phyloP scores from a whole-genome alignment of 192 early-diverging fungal species.

The Podila minutissima region DNA sequence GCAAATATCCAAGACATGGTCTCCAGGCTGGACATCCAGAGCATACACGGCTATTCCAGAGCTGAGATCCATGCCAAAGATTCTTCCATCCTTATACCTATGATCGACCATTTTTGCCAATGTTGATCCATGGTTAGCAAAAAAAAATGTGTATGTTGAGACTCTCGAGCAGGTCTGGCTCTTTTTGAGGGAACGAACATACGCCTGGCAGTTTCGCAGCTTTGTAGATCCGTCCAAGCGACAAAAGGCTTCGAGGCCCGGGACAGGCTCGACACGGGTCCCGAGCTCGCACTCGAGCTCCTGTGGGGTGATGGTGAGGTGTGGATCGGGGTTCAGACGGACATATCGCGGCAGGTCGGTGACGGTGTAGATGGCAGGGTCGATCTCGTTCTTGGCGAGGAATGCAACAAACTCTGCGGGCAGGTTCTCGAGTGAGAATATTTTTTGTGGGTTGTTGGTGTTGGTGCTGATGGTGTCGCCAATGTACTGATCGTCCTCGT shows the following conservation, averaged over 20 bases:
- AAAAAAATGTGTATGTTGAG: neutral
- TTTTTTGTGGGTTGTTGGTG: neutral
- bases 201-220: slow-evolving; percentile 62
- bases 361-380: slow-evolving; percentile 68
- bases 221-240: slow-evolving; percentile 52
- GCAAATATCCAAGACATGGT: slow-evolving; percentile 93
- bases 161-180: neutral
- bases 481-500: neutral
- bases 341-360: slow-evolving; percentile 78
- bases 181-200: slow-evolving; percentile 19
- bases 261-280: slow-evolving; percentile 57
- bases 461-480: neutral
- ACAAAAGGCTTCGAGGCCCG: slow-evolving; percentile 71
- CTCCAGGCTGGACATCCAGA: slow-evolving; percentile 72
- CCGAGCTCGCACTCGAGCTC: slow-evolving; percentile 58
- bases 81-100: slow-evolving; percentile 54
- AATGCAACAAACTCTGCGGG: slow-evolving; percentile 76
- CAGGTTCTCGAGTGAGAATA: slow-evolving; percentile 54
- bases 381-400: slow-evolving; percentile 75
- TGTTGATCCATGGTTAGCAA: too few species aligned
- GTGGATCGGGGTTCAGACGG: slow-evolving; percentile 62
- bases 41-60: slow-evolving; percentile 88
- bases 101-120: neutral
- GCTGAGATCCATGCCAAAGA: slow-evolving; percentile 85
- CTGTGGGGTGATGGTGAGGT: slow-evolving; percentile 50